Percentiles rank a stretch among this genome's conserved stretches.
Conservation (phyloP, 2,329 filamentous ascomycete species). For the Blastomyces parvus region DNA sequence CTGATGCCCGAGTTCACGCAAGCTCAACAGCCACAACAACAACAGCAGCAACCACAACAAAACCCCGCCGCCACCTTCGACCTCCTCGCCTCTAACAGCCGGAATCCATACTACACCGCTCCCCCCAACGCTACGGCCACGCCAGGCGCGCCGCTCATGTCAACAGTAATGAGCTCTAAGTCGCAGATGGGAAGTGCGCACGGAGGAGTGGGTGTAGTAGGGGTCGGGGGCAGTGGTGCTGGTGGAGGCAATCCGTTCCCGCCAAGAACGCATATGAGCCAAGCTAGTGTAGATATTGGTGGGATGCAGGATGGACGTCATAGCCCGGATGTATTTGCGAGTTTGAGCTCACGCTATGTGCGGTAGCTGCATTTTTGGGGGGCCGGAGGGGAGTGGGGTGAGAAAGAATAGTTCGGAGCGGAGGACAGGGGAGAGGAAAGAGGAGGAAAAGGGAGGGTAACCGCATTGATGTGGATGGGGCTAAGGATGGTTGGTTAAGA, state of each 20-base stretch:
- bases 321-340: constrained; percentile 44
- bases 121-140: constrained; percentile 7
- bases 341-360: constrained; percentile 39
- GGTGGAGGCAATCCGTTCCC: constrained; percentile 1
- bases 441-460: not conserved
- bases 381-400: constrained; percentile 9
- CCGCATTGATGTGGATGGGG: not conserved
- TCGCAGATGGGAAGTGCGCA: constrained; percentile 1
- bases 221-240: not conserved
- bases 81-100: constrained; percentile 16
- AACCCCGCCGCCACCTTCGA: constrained; percentile 2
- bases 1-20: constrained; percentile 21
- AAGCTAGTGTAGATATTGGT: constrained; percentile 41
- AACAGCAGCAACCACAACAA: constrained; percentile 5
- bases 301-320: constrained; percentile 40
- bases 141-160: not conserved
- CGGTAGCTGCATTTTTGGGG: constrained; percentile 8
- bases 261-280: constrained; percentile 34
- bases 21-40: constrained; percentile 20
- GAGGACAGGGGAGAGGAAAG: not conserved
- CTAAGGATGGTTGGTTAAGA: not conserved
- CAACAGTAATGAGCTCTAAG: not conserved
- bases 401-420: not conserved
- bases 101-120: constrained; percentile 27
- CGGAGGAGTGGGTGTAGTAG: not conserved